These are phyloP conservation scores for Candida morakotiae DNA, from an alignment of 805 yeast genomes.

Conservation along the genomic window DNA sequence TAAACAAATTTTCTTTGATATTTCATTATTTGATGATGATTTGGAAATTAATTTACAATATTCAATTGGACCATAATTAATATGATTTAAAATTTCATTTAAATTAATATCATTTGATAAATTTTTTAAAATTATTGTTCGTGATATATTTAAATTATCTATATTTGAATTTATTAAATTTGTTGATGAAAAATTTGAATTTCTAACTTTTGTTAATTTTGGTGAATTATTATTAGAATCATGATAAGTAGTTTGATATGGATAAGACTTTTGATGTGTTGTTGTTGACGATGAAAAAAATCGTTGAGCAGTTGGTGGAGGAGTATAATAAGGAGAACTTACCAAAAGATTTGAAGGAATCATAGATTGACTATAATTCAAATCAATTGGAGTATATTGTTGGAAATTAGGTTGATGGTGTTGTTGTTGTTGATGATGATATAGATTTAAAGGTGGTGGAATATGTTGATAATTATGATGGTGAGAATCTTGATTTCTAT, in stretches of 20 bases:
- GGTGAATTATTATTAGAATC: neutral
- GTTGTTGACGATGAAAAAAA: slow-evolving; percentile 11
- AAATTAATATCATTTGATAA: slow-evolving; percentile 21
- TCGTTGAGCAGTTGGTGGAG: slow-evolving; percentile 16
- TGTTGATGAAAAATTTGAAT: slow-evolving; percentile 1
- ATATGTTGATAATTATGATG: neutral
- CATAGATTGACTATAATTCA: slow-evolving; percentile 56
- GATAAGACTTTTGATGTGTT: neutral
- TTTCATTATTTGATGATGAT: slow-evolving; percentile 14
- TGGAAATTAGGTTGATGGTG: slow-evolving; percentile 20
- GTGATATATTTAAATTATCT: slow-evolving; percentile 33
- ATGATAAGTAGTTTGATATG: slow-evolving; percentile 1
- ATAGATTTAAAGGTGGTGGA: neutral
- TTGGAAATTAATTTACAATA: slow-evolving; percentile 42
- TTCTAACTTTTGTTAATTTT: slow-evolving; percentile 7
- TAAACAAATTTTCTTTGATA: slow-evolving; percentile 31
- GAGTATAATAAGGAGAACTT: slow-evolving; percentile 56
- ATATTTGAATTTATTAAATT: slow-evolving; percentile 13
- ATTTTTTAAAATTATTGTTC: slow-evolving; percentile 33
- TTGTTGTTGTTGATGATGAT: slow-evolving; percentile 1
- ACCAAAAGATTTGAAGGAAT: slow-evolving; percentile 59
- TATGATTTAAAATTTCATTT: slow-evolving; percentile 36
- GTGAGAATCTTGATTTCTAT: neutral
- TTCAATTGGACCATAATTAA: slow-evolving; percentile 62
- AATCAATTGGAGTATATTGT: slow-evolving; percentile 66